These are phyloP conservation scores for Aureobasidium uvarum DNA, from an alignment of 2,329 filamentous ascomycete species.

Conservation along the genomic window DNA sequence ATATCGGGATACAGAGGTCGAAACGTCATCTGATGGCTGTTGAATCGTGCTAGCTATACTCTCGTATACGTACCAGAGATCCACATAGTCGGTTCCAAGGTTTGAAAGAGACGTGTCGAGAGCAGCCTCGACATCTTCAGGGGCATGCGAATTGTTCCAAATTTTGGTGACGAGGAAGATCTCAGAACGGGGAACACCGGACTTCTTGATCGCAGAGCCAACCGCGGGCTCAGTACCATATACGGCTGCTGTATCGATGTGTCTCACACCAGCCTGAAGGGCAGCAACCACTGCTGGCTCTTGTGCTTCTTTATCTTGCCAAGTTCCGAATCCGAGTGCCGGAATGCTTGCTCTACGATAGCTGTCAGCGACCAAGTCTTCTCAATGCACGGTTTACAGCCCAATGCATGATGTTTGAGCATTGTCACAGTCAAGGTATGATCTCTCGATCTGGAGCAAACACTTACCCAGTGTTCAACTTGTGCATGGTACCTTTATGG, in stretches of 20 bases:
- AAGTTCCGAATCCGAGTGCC: slow-evolving; percentile 55
- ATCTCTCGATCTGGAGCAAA: neutral
- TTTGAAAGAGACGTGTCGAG: slow-evolving; percentile 58
- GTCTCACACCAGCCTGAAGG: slow-evolving; percentile 50
- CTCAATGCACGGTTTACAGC: neutral
- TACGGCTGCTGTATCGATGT: slow-evolving; percentile 46
- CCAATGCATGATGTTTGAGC: neutral
- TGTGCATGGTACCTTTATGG: slow-evolving; percentile 27
- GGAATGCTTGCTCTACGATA: slow-evolving; percentile 30
- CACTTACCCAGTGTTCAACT: slow-evolving; percentile 49
- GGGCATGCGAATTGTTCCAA: slow-evolving; percentile 62
- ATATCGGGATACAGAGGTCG: no score
- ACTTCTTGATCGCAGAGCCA: slow-evolving; percentile 62
- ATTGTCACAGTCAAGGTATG: neutral
- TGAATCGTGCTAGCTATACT: no score
- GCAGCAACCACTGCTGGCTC: slow-evolving; percentile 49
- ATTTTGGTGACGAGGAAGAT: slow-evolving; percentile 67
- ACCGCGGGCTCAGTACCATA: slow-evolving; percentile 63
- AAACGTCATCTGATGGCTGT: no score
- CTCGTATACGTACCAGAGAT: slow-evolving; percentile 51
- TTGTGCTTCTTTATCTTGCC: slow-evolving; percentile 53
- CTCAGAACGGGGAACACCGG: slow-evolving; percentile 61
- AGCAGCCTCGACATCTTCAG: slow-evolving; percentile 61
- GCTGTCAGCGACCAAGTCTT: neutral
- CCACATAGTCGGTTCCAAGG: slow-evolving; percentile 64